Evolutionary conservation across 441 rosid species (phyloP), one percentile per base, ranked within the genome.

Genomic region (Erysimum pusillum): DNA sequence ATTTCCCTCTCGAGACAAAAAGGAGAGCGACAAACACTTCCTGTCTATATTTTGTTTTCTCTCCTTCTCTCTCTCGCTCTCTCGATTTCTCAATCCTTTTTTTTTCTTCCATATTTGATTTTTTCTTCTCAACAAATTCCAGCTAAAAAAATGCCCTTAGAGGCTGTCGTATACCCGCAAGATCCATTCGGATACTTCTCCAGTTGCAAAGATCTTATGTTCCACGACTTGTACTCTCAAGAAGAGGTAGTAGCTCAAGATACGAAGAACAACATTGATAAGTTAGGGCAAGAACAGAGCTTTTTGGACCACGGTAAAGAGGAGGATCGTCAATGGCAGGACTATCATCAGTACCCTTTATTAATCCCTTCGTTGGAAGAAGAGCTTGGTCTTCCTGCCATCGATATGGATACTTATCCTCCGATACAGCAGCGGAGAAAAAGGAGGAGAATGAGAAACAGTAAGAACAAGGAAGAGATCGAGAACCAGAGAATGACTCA

Each of bases 401-500:
- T 13, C 18, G 56, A 62, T 18, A 28, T 39, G 63, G 79, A 59
- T 46, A 52, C 31, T 6, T 72, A 17, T 31, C 53, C 56, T 54
- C 63, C 59, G 32, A 14, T 70, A 70, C 81, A n/a, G 46, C 79
- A 54, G 32, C 62, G 18, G 71, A 73, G 84, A 68, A 89, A 88
- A 80, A 80, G 91, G 52, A 78, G 89, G 53, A 82, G 90, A 41
- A 73, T 77, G 12, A 83, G 79, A 65, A 85, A 67, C 71, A 57
- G 63, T 62, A 89, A 87, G 87, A 87, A 89, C 81, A 84, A 85
- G 70, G 90, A 89, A 78, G 90, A 89, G 80, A 77, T 89, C 22
- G 94, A 89, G 85, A 89, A 75, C 76, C 91, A 89, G 79, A 84
- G 94, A 78, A 86, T 86, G 86, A 86, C 90, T 79, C 94, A 87